phyloP scores from a whole-genome alignment of 2,329 filamentous ascomycete genomes.

The Chrysoporthe austroafricana region DNA sequence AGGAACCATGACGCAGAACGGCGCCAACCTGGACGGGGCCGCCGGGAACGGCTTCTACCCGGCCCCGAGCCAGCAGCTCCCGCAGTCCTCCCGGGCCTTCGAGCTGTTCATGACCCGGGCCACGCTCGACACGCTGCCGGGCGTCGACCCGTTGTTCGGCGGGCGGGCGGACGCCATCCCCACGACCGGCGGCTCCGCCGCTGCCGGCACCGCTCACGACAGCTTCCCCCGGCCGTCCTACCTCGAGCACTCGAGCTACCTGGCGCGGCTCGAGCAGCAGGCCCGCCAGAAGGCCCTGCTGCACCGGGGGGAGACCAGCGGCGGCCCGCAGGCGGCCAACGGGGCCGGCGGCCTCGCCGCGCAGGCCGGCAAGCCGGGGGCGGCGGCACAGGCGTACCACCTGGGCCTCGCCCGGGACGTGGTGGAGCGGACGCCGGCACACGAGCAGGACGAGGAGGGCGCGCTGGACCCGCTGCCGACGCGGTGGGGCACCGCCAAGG shows the following conservation, averaged over 20 bases:
- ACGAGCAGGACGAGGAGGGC: constrained; percentile 60
- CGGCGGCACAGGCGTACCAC: constrained; percentile 57
- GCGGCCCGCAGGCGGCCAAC: constrained; percentile 50
- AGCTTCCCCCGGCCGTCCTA: constrained; percentile 85
- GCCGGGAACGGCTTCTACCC: constrained; percentile 32
- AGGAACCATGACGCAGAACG: constrained; percentile 35
- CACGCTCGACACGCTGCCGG: constrained; percentile 32
- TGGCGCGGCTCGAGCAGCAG: constrained; percentile 73
- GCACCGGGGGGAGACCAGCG: constrained; percentile 47
- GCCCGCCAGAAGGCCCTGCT: constrained; percentile 63
- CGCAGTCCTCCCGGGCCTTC: constrained; percentile 57
- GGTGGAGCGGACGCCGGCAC: constrained; percentile 71
- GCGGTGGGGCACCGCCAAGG: constrained; percentile 69
- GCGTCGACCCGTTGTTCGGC: constrained; percentile 31
- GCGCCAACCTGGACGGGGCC: constrained; percentile 33
- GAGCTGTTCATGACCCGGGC: constrained; percentile 48
- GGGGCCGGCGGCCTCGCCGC: constrained; percentile 52
- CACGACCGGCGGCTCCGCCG: constrained; percentile 29
- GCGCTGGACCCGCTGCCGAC: constrained; percentile 72
- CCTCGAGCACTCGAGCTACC: constrained; percentile 75
- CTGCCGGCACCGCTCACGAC: constrained; percentile 37
- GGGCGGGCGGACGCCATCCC: constrained; percentile 19
- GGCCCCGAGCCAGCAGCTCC: constrained; percentile 41
- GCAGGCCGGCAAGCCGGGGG: constrained; percentile 53
- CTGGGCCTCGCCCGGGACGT: constrained; percentile 82